Percentiles rank a stretch among this genome's conserved stretches.
Evolutionary conservation across 129 eudicot genomes (phyloP).

Genomic region (Lonicera japonica): DNA sequence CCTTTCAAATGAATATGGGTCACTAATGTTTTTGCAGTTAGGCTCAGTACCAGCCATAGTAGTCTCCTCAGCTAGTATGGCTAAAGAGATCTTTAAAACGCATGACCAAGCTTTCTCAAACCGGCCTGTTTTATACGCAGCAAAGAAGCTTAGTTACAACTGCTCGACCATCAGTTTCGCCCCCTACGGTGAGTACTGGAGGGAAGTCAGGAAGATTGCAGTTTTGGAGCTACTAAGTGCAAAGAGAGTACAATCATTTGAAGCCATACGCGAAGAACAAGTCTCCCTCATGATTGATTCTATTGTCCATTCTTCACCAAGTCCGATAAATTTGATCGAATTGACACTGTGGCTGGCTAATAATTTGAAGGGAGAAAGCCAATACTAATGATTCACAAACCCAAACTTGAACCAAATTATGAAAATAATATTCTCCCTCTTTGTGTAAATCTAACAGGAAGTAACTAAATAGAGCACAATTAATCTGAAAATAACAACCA

Average conservation of each 20-base stretch:
- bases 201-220: constrained; percentile 17
- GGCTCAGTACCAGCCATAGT: constrained; percentile 24
- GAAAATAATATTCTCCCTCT: too few species aligned
- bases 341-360: constrained; percentile 5
- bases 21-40: constrained; percentile 26
- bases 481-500: too few species aligned
- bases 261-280: constrained; percentile 7
- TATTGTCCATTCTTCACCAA: background rate
- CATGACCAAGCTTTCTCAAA: constrained; percentile 25
- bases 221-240: constrained; percentile 19
- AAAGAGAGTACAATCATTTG: constrained; percentile 20
- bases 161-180: constrained; percentile 10
- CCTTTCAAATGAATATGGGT: constrained; percentile 14
- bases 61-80: constrained; percentile 25
- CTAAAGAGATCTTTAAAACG: constrained; percentile 13
- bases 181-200: constrained; percentile 33
- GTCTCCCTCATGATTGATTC: constrained; percentile 7
- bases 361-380: too few species aligned
- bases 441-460: too few species aligned
- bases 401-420: too few species aligned
- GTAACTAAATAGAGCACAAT: too few species aligned
- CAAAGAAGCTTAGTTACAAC: constrained; percentile 4
- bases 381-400: too few species aligned
- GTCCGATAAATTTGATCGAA: background rate
- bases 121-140: constrained; percentile 16